These are phyloP conservation scores for Aspergillus saccharolyticus DNA, from an alignment of 495 filamentous ascomycete species.

Conservation along the genomic window DNA sequence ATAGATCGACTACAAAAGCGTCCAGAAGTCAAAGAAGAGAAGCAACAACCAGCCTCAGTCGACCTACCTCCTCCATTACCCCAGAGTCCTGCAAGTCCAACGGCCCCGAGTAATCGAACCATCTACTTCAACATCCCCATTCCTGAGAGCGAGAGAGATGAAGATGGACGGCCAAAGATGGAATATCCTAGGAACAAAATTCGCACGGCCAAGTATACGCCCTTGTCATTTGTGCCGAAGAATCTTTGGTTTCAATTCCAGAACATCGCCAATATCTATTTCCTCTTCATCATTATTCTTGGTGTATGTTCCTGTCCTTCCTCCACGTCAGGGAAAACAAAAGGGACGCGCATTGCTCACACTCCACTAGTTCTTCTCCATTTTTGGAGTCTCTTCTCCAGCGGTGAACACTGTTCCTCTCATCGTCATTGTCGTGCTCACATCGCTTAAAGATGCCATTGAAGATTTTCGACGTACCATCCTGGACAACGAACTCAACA, in stretches of 20 bases:
- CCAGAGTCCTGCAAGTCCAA: conserved; percentile 34
- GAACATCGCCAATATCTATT: conserved; percentile 98
- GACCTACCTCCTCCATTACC: conserved; percentile 33
- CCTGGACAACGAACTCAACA: conserved; percentile 92
- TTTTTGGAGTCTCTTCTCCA: conserved; percentile 90
- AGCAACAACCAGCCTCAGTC: conserved; percentile 52
- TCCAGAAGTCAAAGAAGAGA: conserved; percentile 54
- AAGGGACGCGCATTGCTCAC: background rate
- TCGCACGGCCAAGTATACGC: conserved; percentile 93
- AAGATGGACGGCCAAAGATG: conserved; percentile 66
- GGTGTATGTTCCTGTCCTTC: conserved; percentile 49
- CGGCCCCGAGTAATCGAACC: conserved; percentile 33
- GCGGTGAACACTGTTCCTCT: conserved; percentile 86
- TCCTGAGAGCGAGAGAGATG: conserved; percentile 72
- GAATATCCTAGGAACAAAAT: conserved; percentile 92
- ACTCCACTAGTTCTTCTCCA: conserved; percentile 76
- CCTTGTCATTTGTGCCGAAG: conserved; percentile 94
- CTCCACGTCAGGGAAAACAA: background rate
- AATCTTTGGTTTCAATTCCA: conserved; percentile 97
- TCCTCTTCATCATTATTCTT: conserved; percentile 93
- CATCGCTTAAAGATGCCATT: conserved; percentile 91
- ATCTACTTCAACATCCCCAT: conserved; percentile 87
- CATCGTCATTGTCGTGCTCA: conserved; percentile 91
- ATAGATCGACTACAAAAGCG: conserved; percentile 70
- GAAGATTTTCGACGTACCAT: conserved; percentile 94